These are phyloP conservation scores for Lodderomyces orthopsilosis DNA, from an alignment of 1,139 yeast species.

Conservation along the genomic window DNA sequence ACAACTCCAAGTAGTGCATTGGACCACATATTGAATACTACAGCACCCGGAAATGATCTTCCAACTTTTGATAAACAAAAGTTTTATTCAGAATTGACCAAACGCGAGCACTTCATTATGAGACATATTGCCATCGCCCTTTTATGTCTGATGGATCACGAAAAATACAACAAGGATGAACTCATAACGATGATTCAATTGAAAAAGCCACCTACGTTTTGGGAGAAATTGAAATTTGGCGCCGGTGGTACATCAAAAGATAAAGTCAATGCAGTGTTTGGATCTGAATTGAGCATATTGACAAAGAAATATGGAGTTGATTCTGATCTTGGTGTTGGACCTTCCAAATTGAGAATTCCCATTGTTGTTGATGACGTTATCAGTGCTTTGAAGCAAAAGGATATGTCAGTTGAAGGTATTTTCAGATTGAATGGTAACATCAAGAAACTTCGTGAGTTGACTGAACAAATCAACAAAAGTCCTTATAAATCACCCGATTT, in stretches of 20 bases:
- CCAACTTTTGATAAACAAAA: slow-evolving; percentile 20
- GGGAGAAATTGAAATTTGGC: slow-evolving; percentile 65
- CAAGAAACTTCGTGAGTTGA: slow-evolving; percentile 70
- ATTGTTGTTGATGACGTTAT: slow-evolving; percentile 83
- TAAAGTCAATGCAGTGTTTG: slow-evolving; percentile 58
- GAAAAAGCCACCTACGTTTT: slow-evolving; percentile 59
- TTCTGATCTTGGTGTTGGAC: slow-evolving; percentile 85
- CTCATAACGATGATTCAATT: slow-evolving; percentile 53
- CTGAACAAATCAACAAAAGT: slow-evolving; percentile 69
- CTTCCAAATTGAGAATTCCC: slow-evolving; percentile 77
- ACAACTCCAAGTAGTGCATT: slow-evolving; percentile 14
- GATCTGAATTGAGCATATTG: slow-evolving; percentile 68
- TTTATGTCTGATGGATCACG: slow-evolving; percentile 41
- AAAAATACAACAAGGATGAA: slow-evolving; percentile 48
- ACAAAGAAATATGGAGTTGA: slow-evolving; percentile 81
- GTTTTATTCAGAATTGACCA: slow-evolving; percentile 71
- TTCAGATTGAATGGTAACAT: slow-evolving; percentile 97
- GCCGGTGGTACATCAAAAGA: slow-evolving; percentile 24
- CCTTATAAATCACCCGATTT: slow-evolving; percentile 76
- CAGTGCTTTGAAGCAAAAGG: slow-evolving; percentile 81
- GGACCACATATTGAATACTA: slow-evolving; percentile 13
- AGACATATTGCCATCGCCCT: slow-evolving; percentile 71
- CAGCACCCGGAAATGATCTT: slow-evolving; percentile 5
- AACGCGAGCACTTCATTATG: slow-evolving; percentile 58
- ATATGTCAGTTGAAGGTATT: slow-evolving; percentile 95